These are phyloP conservation scores for Rhododendron simsii DNA, from an alignment of 148 eudicot genomes.

Conservation along the genomic window DNA sequence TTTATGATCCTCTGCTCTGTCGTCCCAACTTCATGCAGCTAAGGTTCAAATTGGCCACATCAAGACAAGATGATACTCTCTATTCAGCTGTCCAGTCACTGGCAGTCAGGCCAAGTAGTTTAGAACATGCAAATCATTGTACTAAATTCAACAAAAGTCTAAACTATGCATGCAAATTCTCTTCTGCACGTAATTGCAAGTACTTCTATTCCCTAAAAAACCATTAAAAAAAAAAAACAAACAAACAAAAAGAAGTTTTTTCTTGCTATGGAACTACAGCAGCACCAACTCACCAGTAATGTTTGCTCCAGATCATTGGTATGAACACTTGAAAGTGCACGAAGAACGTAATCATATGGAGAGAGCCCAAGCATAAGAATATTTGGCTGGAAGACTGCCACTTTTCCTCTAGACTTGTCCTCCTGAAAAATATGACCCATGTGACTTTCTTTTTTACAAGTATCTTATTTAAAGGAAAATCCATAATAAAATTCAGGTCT, in stretches of 20 bases:
- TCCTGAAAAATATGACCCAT: conserved; percentile 39
- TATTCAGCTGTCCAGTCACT: background rate
- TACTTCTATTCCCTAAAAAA: background rate
- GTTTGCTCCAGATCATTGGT: conserved; percentile 96
- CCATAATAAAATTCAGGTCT: background rate
- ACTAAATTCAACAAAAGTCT: background rate
- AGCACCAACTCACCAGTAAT: conserved; percentile 56
- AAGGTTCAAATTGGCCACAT: background rate
- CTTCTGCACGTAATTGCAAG: background rate
- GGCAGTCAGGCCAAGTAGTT: background rate
- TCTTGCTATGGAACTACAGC: background rate
- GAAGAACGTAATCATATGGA: conserved; percentile 79
- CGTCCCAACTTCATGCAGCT: background rate
- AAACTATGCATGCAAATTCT: background rate
- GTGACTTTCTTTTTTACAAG: background rate
- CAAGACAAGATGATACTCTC: background rate
- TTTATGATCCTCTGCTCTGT: background rate
- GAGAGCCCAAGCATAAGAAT: conserved; percentile 81
- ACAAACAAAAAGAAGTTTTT: background rate
- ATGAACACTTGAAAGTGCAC: conserved; percentile 74
- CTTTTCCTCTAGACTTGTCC: conserved; percentile 61
- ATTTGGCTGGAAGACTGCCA: conserved; percentile 58
- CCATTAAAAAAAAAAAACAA: background rate
- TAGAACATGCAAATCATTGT: background rate
- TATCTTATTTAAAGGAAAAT: background rate